Conservation (phyloP, 164 flowering plant species). For the Magnolia changhungtana region DNA sequence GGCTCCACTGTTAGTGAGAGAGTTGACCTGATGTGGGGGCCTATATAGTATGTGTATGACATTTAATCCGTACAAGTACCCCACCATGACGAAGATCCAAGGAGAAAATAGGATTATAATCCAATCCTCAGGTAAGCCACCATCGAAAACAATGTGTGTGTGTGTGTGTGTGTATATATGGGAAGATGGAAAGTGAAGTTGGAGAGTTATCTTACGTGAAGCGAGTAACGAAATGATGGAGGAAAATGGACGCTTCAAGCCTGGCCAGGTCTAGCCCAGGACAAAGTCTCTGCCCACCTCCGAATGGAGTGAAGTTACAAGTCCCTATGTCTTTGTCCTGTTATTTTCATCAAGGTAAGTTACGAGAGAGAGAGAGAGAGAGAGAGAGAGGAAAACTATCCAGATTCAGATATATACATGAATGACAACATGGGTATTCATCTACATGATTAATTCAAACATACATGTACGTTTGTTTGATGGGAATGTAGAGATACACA, state of each 20-base stretch:
- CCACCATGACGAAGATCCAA: too few relatives aligned
- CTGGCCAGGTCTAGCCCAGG: conserved; percentile 94
- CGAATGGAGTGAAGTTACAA: conserved; percentile 82
- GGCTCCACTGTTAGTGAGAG: too few relatives aligned
- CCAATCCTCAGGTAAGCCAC: too few relatives aligned
- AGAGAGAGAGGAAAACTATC: not conserved
- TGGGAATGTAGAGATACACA: too few relatives aligned
- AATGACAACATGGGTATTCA: not conserved
- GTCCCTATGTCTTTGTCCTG: conserved; percentile 61
- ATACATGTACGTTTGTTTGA: too few relatives aligned
- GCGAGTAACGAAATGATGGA: conserved; percentile 78
- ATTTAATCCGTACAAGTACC: too few relatives aligned
- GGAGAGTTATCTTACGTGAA: conserved; percentile 50
- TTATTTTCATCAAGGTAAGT: not conserved
- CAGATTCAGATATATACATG: not conserved
- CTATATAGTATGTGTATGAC: too few relatives aligned
- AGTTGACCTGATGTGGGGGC: too few relatives aligned
- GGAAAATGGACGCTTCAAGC: conserved; percentile 87
- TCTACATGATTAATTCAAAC: not conserved
- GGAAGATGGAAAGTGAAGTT: not conserved
- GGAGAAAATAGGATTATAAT: too few relatives aligned
- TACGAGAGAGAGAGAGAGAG: not conserved
- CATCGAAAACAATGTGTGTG: too few relatives aligned
- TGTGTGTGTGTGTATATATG: too few relatives aligned
- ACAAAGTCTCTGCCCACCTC: conserved; percentile 94